A percentile compares a stretch with the other conserved stretches of the same genome.
Evolutionary conservation across 2,329 filamentous ascomycete species (phyloP).

Genomic region (Xylaria sp.): DNA sequence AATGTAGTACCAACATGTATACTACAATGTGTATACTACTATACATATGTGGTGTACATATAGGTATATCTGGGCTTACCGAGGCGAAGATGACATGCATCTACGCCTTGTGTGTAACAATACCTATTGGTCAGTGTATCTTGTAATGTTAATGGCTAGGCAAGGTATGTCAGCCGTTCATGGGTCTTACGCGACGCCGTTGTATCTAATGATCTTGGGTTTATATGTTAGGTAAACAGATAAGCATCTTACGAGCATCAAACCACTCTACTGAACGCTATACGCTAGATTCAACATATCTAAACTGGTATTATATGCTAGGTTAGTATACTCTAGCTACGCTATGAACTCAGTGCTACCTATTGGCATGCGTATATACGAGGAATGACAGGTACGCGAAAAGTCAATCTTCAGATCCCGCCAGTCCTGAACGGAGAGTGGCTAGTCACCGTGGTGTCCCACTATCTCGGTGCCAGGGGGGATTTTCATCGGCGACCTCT

Average conservation of each 20-base stretch:
- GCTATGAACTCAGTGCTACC: not conserved
- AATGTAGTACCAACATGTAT: too few species aligned
- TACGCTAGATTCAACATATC: constrained; percentile 7
- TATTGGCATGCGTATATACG: not conserved
- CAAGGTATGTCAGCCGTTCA: not conserved
- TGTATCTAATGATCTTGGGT: not conserved
- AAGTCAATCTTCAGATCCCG: not conserved
- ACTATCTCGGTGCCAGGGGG: constrained; percentile 34
- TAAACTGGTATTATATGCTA: not conserved
- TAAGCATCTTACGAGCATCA: not conserved
- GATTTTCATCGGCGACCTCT: constrained; percentile 37
- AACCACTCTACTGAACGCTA: not conserved
- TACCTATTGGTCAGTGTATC: not conserved
- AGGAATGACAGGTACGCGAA: not conserved
- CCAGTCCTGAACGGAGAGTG: not conserved
- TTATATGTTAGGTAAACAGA: not conserved
- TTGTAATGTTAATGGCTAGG: not conserved
- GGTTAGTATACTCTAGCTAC: not conserved
- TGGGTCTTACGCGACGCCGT: not conserved
- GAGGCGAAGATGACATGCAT: not conserved
- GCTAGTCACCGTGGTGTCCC: constrained; percentile 34
- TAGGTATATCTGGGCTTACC: not conserved
- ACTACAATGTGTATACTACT: too few species aligned
- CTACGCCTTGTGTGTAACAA: not conserved
- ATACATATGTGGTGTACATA: not conserved